Conservation (phyloP, 257 asterid species). For the Asclepias syriaca region DNA sequence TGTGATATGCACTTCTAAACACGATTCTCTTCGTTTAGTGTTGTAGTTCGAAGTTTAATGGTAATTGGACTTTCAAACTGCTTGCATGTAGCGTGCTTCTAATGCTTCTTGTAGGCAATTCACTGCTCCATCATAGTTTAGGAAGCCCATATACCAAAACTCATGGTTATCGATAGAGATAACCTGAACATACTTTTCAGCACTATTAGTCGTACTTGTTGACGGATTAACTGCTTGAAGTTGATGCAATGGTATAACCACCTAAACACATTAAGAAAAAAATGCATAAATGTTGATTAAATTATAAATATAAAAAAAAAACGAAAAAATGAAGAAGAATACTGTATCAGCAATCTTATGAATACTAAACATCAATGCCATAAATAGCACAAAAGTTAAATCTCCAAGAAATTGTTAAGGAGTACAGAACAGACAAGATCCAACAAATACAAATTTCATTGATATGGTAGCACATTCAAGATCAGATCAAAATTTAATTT, state of each 20-base stretch:
- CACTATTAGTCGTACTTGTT: slow-evolving; percentile 54
- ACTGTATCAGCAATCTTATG: not conserved
- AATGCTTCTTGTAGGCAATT: slow-evolving; percentile 48
- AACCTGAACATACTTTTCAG: slow-evolving; percentile 83
- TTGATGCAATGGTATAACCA: slow-evolving; percentile 65
- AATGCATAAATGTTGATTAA: not conserved
- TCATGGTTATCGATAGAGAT: slow-evolving; percentile 83
- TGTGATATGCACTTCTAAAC: not conserved
- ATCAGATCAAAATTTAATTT: not conserved
- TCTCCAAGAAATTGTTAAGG: not conserved
- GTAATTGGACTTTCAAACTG: slow-evolving; percentile 15
- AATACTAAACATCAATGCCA: slow-evolving; percentile 1
- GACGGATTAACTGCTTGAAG: slow-evolving; percentile 76
- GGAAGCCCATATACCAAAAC: slow-evolving; percentile 97
- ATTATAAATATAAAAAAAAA: no score
- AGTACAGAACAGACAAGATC: not conserved
- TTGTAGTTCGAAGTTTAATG: not conserved
- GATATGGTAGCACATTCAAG: not conserved
- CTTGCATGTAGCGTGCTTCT: slow-evolving; percentile 11
- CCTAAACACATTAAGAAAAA: slow-evolving; percentile 33
- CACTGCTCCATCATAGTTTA: slow-evolving; percentile 76
- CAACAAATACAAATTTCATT: not conserved
- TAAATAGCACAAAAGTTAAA: not conserved
- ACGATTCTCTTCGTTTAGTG: slow-evolving; percentile 1
- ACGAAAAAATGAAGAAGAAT: not conserved